phyloP scores from a whole-genome alignment of 169 alveolate genomes.

The Plasmodium knowlesi region DNA sequence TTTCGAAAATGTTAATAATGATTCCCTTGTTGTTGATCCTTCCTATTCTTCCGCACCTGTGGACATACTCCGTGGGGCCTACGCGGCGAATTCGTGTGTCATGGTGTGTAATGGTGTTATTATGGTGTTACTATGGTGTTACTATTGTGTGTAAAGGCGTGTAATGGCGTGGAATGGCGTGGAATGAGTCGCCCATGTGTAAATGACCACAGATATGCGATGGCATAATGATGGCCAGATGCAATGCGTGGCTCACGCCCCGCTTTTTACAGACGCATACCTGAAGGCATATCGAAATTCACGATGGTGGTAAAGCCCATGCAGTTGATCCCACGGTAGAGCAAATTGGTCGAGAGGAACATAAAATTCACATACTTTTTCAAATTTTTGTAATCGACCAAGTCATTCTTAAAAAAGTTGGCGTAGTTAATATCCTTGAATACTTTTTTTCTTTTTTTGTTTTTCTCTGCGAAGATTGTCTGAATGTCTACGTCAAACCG shows the following conservation, averaged over 20 bases:
- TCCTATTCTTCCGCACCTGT: conserved; percentile 73
- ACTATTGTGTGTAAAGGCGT: no score
- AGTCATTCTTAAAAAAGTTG: conserved; percentile 50
- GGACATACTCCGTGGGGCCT: conserved; percentile 44
- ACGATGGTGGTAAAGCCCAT: conserved; percentile 58
- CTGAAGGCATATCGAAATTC: conserved; percentile 54
- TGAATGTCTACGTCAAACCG: conserved; percentile 61
- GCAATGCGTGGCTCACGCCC: neutral
- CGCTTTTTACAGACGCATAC: neutral
- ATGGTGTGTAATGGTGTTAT: no score
- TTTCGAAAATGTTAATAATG: conserved; percentile 50
- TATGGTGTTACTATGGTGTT: no score
- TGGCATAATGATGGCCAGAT: neutral
- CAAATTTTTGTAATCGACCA: conserved; percentile 38
- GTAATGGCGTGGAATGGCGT: neutral
- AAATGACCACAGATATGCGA: neutral
- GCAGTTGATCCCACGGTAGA: conserved; percentile 68
- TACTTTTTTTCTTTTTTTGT: conserved; percentile 29
- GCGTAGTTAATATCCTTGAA: conserved; percentile 65
- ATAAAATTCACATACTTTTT: conserved; percentile 61
- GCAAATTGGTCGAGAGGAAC: conserved; percentile 48
- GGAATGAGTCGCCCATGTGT: no score
- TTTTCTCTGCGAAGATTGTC: conserved; percentile 42
- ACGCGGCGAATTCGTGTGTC: no score
- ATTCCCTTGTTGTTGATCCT: conserved; percentile 71